Base-by-base conservation (phyloP, 108 stramenopile species). In the Licmophora abbreviata region DNA sequence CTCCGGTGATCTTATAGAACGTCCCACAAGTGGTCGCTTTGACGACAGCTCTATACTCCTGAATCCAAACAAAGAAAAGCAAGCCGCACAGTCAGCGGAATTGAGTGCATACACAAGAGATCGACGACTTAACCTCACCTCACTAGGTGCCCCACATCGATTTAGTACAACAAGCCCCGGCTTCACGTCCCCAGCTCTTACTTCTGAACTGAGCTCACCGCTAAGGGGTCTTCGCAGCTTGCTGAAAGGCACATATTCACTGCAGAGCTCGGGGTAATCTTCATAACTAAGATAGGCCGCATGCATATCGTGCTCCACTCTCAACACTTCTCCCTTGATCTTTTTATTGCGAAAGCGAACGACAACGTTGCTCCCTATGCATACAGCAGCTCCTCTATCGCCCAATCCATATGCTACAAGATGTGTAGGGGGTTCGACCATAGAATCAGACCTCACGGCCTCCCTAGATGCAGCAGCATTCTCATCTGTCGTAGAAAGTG, bases 211-310 rank as follows among this genome's bases (percentile, higher is more conserved):
- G 17, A 42, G 53, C 28, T 62, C 59, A 53, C 68, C 59, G 20
- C 66, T 32, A 4, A 78, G 15, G 1, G 64, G 52, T 40, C 18
- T 18, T 40, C 38, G 38, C 5, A 40, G 20, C 15, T 3, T 40
- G 18, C 67, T 64, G 31, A 28, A 36, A 20, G 77, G 77, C 15
- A 56, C 64, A 57, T 58, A 83, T 33, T 83, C 81, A 55, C 79
- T 64, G 43, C 76, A 83, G 14, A 69, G 28, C 22, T 63, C 59
- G 9, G 81, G 81, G 24, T 74, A 71, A 36, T 65, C 75, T 25
- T 79, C 77, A 53, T 70, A 83, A 9, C 57, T 64, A 20, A 83
- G 29, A 28, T 55, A 77, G 4, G 63, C 72, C 21, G 55, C 65
- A 15, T 51, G 49, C 68, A 73, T 65, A 54, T 69, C 48, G 15